Percentiles rank a stretch among this genome's conserved stretches.
These are phyloP conservation scores for Podila epicladia DNA, from an alignment of 192 early-diverging fungal species.

Conservation along the genomic window DNA sequence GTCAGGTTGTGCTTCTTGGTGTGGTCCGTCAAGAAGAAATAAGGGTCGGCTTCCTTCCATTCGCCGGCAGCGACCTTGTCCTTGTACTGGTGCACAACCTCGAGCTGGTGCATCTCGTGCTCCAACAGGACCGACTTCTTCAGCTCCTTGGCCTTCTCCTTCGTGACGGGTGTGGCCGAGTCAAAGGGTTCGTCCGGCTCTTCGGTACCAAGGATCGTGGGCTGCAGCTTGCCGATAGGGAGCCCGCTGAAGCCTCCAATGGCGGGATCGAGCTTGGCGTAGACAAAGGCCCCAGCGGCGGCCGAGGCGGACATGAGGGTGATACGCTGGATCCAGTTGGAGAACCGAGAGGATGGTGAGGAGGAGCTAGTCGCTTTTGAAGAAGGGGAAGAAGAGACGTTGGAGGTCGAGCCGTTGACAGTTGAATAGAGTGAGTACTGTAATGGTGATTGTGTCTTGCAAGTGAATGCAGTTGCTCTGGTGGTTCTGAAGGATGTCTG, in stretches of 20 bases:
- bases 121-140: conserved; percentile 32
- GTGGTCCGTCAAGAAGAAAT: conserved; percentile 34
- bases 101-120: conserved; percentile 29
- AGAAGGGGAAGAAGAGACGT: neutral
- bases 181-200: conserved; percentile 22
- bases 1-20: conserved; percentile 46
- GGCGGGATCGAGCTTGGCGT: conserved; percentile 26
- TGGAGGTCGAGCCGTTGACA: neutral
- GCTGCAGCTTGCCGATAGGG: conserved; percentile 35
- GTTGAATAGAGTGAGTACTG: conserved; percentile 1
- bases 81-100: conserved; percentile 33
- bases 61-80: conserved; percentile 20
- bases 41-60: conserved; percentile 39
- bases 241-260: conserved; percentile 26
- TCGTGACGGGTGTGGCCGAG: neutral
- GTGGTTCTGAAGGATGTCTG: neutral
- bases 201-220: conserved; percentile 27
- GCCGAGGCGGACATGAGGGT: conserved; percentile 40
- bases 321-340: conserved; percentile 24
- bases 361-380: neutral
- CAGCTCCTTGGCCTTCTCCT: conserved; percentile 26
- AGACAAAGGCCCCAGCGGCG: conserved; percentile 35
- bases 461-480: neutral
- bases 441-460: conserved; percentile 2
- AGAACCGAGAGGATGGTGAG: neutral